Percentiles rank a stretch among this genome's conserved stretches.
Conservation (phyloP, 257 asterid genomes). For the Solanum chmielewskii region DNA sequence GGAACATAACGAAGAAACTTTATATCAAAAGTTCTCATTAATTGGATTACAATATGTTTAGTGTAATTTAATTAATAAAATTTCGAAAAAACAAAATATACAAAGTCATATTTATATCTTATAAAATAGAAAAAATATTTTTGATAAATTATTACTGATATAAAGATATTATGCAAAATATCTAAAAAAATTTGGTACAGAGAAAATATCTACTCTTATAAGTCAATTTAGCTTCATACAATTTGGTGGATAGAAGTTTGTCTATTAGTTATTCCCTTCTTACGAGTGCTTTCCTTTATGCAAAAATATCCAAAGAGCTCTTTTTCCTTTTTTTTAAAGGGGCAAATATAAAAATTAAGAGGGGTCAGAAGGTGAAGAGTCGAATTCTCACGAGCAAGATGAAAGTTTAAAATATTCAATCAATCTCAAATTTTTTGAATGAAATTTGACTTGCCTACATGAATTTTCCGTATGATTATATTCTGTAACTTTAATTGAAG, state of each 20-base stretch:
- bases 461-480: not conserved
- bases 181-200: not conserved
- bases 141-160: not conserved
- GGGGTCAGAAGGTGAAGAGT: no score
- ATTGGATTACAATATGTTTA: no score
- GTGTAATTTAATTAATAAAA: no score
- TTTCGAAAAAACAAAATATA: not conserved
- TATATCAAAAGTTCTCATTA: not conserved
- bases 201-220: not conserved
- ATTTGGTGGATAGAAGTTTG: not conserved
- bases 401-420: not conserved
- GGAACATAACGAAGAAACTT: not conserved
- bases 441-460: not conserved
- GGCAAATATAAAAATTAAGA: not conserved
- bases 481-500: not conserved
- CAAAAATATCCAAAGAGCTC: not conserved
- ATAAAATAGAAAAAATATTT: not conserved
- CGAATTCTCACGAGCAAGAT: fast-evolving
- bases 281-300: not conserved
- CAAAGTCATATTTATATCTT: not conserved
- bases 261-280: not conserved
- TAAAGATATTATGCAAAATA: not conserved
- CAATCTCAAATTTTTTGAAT: not conserved
- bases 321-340: no score
- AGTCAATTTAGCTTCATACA: not conserved